Conservation (phyloP, 768 basidiomycete genomes). For the Psilocybe cubensis region DNA sequence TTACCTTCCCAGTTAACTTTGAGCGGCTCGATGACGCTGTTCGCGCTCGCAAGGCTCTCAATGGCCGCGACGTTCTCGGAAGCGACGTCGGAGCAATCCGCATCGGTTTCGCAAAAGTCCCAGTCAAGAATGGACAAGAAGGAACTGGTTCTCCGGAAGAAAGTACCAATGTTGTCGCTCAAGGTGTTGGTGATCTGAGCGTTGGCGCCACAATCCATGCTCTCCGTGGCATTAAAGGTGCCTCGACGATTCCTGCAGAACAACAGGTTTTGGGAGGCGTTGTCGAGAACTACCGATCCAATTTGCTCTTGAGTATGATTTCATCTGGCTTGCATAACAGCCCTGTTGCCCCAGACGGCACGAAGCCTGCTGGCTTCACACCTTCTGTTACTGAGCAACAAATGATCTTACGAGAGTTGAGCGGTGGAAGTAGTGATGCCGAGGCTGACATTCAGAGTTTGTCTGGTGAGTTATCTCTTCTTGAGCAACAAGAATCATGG, state of each 20-base stretch:
- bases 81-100: constrained; percentile 96
- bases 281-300: constrained; percentile 94
- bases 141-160: constrained; percentile 64
- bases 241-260: constrained; percentile 87
- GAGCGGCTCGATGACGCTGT: constrained; percentile 97
- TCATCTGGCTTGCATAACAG: constrained; percentile 70
- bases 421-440: constrained; percentile 73
- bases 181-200: constrained; percentile 83
- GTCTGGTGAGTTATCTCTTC: constrained; percentile 60
- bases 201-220: constrained; percentile 90
- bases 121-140: constrained; percentile 84
- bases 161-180: constrained; percentile 65
- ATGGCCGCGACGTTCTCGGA: constrained; percentile 94
- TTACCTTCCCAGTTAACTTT: constrained; percentile 79
- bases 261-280: constrained; percentile 91
- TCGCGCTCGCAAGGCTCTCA: constrained; percentile 91
- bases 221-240: constrained; percentile 88
- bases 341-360: constrained; percentile 57
- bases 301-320: constrained; percentile 88
- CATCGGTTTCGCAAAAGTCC: constrained; percentile 96
- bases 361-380: constrained; percentile 68
- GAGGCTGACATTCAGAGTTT: constrained; percentile 87
- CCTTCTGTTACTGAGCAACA: constrained; percentile 91
- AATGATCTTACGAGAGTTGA: constrained; percentile 94
- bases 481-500: not conserved